phyloP scores from a whole-genome alignment of 2,329 filamentous ascomycete species.

The Xylaria digitata region DNA sequence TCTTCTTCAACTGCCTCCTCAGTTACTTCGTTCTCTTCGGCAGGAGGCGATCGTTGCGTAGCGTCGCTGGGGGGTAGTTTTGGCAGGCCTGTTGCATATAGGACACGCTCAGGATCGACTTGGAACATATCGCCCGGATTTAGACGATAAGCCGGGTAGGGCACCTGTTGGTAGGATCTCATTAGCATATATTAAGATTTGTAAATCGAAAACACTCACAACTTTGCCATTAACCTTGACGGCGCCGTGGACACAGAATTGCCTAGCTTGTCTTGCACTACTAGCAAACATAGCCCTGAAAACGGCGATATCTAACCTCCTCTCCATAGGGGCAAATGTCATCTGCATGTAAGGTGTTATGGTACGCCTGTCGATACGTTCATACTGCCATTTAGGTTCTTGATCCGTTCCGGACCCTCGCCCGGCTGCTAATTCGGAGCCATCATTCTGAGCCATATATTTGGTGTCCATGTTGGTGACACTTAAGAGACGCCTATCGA shows the following conservation, averaged over 20 bases:
- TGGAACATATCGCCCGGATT: conserved; percentile 99
- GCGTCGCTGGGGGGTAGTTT: conserved; percentile 59
- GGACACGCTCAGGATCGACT: conserved; percentile 87
- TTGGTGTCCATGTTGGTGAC: conserved; percentile 86
- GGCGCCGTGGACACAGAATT: conserved; percentile 91
- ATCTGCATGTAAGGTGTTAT: conserved; percentile 94
- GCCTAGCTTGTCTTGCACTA: conserved; percentile 89
- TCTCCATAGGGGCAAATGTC: conserved; percentile 91
- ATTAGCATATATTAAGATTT: conserved; percentile 22
- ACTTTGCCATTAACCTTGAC: conserved; percentile 98
- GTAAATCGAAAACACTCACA: conserved; percentile 60
- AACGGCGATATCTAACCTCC: conserved; percentile 92
- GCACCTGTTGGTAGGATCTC: conserved; percentile 71
- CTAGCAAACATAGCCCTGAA: conserved; percentile 95
- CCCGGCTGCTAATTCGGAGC: conserved; percentile 83
- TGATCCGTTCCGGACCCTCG: conserved; percentile 77
- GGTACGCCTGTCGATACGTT: not conserved
- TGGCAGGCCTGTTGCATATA: conserved; percentile 84
- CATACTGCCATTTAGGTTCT: conserved; percentile 34
- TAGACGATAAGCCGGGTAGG: conserved; percentile 88
- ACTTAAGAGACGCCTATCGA: conserved; percentile 81
- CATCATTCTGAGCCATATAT: conserved; percentile 84
- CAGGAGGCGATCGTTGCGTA: not conserved
- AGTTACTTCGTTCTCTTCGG: conserved; percentile 40
- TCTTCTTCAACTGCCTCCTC: conserved; percentile 41